Evolutionary conservation across 257 asterid genomes (phyloP), one percentile per base, ranked within the genome.

Genomic region (Forsythia suspensa): DNA sequence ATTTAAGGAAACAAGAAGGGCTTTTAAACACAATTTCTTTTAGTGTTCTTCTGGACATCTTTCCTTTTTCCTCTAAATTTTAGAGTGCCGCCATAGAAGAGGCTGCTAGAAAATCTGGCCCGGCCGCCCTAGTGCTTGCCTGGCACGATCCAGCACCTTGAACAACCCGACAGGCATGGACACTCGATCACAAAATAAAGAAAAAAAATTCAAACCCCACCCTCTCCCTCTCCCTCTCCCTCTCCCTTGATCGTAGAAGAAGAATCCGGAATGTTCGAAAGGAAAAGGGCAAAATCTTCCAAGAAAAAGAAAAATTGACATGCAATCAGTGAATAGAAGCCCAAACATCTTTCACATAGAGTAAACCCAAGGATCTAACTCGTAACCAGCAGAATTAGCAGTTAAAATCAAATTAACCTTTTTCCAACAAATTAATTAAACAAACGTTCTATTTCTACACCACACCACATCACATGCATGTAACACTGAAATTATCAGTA

Each of bases 311-410:
- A 46, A 79, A 46, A 63, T 73, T 52, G 8, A 59, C 69, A 63
- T 74, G 84, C 82, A 84, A 48, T 69, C 34, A 69, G 51, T 42
- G 21, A 48, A 38, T 52, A 71, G 44, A 76, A 72, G 4, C 65
- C 44, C 2, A 71, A 70, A 79, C 38, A 70, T 63, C 72, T 39
- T 1, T 29, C 38, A 37, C 52, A 16, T 21, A 80, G 70, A 63
- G 21, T 70, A 57, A 59, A 2, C 39, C 76, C 65, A 52, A 59
- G 7, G 12, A 8, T 59, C 67, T 20, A 59, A 20, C 37, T 59
- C 13, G 13, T 21, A 52, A 52, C 63, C 63, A 13, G 8, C 9
- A 52, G 24, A 52, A 16, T 16, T 52, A 52, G 16, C 20, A 16
- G n/a, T n/a, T 52, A 52, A 59, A 59, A 8, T 6, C 12, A 15